Evolutionary conservation across 164 flowering plant genomes (phyloP).

Genomic region (Brasenia schreberi): DNA sequence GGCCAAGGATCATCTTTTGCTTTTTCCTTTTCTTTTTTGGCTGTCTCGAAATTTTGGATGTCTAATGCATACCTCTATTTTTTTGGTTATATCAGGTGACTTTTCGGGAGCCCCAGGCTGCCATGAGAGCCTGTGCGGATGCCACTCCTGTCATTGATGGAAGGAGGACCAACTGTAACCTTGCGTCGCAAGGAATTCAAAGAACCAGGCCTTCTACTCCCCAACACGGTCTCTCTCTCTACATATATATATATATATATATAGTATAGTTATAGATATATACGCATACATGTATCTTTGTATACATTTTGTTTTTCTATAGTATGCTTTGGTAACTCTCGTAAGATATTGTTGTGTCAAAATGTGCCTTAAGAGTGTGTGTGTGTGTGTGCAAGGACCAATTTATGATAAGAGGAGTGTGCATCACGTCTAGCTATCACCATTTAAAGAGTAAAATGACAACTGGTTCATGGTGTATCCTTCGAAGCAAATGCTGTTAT

Average conservation of each 20-base stretch:
- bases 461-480: background rate
- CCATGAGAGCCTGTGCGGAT: constrained; percentile 87
- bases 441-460: background rate
- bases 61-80: background rate
- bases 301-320: too few relatives aligned
- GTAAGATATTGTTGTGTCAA: background rate
- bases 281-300: background rate
- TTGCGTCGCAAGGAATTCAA: constrained; percentile 86
- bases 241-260: background rate
- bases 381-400: background rate
- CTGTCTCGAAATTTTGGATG: background rate
- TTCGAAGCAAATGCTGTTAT: background rate
- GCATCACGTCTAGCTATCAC: too few relatives aligned
- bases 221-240: constrained; percentile 42
- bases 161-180: constrained; percentile 95
- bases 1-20: background rate
- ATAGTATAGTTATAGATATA: background rate
- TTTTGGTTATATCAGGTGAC: constrained; percentile 45
- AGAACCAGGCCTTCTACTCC: constrained; percentile 88
- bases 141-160: constrained; percentile 93
- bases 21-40: background rate
- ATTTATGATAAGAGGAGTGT: too few relatives aligned
- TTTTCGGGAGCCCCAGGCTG: constrained; percentile 74
- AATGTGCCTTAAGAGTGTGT: background rate
- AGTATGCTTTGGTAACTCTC: too few relatives aligned